Evolutionary conservation across 2,329 filamentous ascomycete species (phyloP).

Genomic region (Eutypella sp.): DNA sequence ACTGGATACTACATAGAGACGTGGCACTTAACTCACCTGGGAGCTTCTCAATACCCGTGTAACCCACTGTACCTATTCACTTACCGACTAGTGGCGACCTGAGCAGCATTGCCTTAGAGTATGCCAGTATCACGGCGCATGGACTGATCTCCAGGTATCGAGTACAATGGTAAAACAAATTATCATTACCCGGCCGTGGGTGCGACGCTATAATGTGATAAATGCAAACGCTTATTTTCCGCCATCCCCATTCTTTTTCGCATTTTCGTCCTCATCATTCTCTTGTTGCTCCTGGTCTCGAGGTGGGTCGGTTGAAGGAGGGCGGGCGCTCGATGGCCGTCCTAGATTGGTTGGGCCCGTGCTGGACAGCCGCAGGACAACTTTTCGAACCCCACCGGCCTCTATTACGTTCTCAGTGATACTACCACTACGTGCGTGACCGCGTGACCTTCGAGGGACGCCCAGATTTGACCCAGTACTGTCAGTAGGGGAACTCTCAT

Average conservation of each 20-base stretch:
- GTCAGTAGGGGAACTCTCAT: conserved; percentile 15
- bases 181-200: neutral
- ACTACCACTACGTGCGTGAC: conserved; percentile 62
- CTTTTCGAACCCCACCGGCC: conserved; percentile 65
- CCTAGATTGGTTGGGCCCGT: conserved; percentile 19
- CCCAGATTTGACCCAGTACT: conserved; percentile 13
- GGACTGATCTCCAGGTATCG: too few species aligned
- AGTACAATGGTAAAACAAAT: too few species aligned
- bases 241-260: conserved; percentile 33
- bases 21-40: too few species aligned
- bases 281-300: conserved; percentile 4
- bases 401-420: conserved; percentile 74
- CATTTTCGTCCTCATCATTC: conserved; percentile 30
- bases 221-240: conserved; percentile 17
- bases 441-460: conserved; percentile 12
- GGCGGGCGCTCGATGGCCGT: conserved; percentile 11
- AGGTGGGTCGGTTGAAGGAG: conserved; percentile 4
- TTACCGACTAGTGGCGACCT: too few species aligned
- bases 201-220: too few species aligned
- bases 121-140: too few species aligned
- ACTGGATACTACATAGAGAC: too few species aligned
- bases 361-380: conserved; percentile 65
- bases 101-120: too few species aligned
- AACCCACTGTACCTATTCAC: too few species aligned
- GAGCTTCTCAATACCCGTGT: too few species aligned